These are phyloP conservation scores for Dioszegia aurantiaca DNA, from an alignment of 768 basidiomycete genomes.

Conservation along the genomic window DNA sequence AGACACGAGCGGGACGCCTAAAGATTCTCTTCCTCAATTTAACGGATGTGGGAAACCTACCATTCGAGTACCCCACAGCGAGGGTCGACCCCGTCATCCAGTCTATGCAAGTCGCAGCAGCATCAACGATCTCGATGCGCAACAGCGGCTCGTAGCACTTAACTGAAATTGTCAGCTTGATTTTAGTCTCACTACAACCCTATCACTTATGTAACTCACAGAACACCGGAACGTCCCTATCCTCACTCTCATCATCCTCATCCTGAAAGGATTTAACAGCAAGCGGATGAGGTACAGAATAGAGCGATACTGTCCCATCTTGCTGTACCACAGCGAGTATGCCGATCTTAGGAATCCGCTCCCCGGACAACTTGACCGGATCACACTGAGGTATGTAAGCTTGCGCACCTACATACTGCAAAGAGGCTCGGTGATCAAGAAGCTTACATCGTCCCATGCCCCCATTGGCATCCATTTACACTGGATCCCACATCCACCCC, in stretches of 20 bases:
- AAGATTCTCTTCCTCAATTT: no score
- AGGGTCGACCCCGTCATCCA: constrained; percentile 84
- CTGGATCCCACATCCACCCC: constrained; percentile 74
- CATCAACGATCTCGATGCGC: constrained; percentile 70
- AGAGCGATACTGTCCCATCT: constrained; percentile 79
- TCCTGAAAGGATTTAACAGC: constrained; percentile 52
- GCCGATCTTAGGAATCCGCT: constrained; percentile 63
- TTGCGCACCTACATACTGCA: background rate
- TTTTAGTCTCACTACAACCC: background rate
- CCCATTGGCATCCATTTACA: constrained; percentile 93
- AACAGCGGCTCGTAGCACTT: constrained; percentile 61
- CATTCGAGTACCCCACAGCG: constrained; percentile 79
- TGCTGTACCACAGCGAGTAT: constrained; percentile 79
- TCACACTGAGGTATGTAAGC: constrained; percentile 18
- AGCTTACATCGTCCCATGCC: constrained; percentile 62
- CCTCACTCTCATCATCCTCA: background rate
- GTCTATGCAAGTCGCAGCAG: constrained; percentile 74
- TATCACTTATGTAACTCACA: constrained; percentile 18
- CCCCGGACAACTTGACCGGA: background rate
- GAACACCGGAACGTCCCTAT: constrained; percentile 20
- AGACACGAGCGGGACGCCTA: no score
- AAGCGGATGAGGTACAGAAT: constrained; percentile 73
- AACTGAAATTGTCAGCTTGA: constrained; percentile 49
- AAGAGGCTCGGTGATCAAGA: background rate
- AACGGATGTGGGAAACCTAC: no score